Percentiles rank a stretch among this genome's conserved stretches.
Evolutionary conservation across 768 basidiomycete genomes (phyloP).

Genomic region (Daedaleopsis nitida): DNA sequence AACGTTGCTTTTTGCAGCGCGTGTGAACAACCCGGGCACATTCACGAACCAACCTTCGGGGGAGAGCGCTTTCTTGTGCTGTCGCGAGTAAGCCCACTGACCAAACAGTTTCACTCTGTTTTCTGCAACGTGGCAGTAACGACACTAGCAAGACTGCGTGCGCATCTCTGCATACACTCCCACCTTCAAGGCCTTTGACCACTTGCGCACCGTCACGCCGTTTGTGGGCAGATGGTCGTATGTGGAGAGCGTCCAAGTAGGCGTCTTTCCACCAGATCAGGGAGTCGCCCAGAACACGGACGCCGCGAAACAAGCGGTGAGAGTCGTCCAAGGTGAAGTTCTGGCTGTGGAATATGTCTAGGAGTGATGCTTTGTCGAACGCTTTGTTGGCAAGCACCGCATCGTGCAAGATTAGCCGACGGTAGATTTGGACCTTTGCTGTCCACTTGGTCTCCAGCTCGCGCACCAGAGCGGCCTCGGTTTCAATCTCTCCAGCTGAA

Average conservation of each 20-base stretch:
- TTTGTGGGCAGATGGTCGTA: not conserved
- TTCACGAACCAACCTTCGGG: constrained; percentile 5
- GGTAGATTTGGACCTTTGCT: not conserved
- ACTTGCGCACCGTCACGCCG: not conserved
- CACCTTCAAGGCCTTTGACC: not conserved
- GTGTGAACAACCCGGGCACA: too few species aligned
- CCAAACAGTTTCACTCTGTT: constrained; percentile 1
- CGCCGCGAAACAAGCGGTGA: not conserved
- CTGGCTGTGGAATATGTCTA: not conserved
- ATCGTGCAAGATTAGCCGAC: constrained; percentile 1
- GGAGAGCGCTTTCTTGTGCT: not conserved
- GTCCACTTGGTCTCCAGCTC: not conserved
- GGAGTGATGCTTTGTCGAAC: not conserved
- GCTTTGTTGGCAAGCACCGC: not conserved
- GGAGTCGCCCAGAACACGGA: not conserved
- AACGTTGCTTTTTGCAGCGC: not conserved
- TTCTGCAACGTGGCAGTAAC: not conserved
- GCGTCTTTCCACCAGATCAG: constrained; percentile 11
- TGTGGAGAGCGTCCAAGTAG: not conserved
- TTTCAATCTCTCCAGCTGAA: too few species aligned
- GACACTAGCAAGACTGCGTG: not conserved
- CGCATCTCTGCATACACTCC: not conserved
- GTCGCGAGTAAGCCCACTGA: not conserved
- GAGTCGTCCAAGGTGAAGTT: constrained; percentile 1
- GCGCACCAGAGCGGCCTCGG: not conserved